Conservation (phyloP, 192 early-diverging fungal species). For the Linnemannia hyalina region DNA sequence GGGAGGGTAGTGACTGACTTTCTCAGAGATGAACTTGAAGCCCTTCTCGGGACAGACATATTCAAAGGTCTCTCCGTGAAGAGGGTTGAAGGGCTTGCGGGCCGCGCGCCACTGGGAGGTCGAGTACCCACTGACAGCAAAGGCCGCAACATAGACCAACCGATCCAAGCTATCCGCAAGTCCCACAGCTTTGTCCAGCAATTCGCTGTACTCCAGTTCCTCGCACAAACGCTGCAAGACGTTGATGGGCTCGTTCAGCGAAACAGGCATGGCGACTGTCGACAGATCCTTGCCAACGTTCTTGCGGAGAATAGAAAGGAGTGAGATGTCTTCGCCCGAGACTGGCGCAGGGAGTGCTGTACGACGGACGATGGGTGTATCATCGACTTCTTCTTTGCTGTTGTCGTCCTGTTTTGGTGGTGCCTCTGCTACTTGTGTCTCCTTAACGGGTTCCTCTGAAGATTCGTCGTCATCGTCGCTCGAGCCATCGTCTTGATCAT, state of each 20-base stretch:
- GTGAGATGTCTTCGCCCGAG: slow-evolving; percentile 83
- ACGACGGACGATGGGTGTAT: slow-evolving; percentile 69
- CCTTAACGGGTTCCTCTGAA: slow-evolving; percentile 39
- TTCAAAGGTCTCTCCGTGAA: slow-evolving; percentile 98
- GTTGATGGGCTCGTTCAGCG: slow-evolving; percentile 96
- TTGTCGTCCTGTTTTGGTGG: background rate
- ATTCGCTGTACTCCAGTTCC: slow-evolving; percentile 89
- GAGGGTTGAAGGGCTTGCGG: slow-evolving; percentile 98
- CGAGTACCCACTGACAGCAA: slow-evolving; percentile 89
- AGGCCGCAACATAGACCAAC: slow-evolving; percentile 85
- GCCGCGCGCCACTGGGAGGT: slow-evolving; percentile 86
- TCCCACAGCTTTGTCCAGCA: slow-evolving; percentile 83
- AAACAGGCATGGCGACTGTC: slow-evolving; percentile 96
- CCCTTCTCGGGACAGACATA: slow-evolving; percentile 86
- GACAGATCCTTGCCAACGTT: slow-evolving; percentile 97
- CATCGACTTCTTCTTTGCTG: background rate
- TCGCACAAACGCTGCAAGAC: slow-evolving; percentile 94
- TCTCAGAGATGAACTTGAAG: slow-evolving; percentile 94
- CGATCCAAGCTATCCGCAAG: slow-evolving; percentile 80
- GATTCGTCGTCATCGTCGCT: slow-evolving; percentile 68
- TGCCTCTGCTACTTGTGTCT: slow-evolving; percentile 5
- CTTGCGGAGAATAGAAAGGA: slow-evolving; percentile 90
- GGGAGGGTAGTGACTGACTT: slow-evolving; percentile 95
- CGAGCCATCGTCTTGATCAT: slow-evolving; percentile 54
- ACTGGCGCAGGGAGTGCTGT: slow-evolving; percentile 81